Evolutionary conservation across 306 rosid species (phyloP).

Genomic region (Fragaria ananassa): DNA sequence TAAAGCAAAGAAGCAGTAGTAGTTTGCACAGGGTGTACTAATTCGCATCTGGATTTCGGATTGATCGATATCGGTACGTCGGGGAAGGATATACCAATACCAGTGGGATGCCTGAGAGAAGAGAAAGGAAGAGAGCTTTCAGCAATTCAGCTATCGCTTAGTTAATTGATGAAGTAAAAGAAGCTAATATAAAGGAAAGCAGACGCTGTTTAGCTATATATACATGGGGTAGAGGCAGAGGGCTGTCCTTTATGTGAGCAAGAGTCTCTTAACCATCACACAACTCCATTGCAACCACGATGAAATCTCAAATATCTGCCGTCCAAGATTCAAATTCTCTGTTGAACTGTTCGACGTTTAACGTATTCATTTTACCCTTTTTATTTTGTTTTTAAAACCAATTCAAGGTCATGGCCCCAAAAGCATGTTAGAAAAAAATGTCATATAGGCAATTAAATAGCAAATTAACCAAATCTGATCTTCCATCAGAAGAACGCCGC

Average conservation of each 20-base stretch:
- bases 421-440: neutral
- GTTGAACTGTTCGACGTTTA: conserved; percentile 3
- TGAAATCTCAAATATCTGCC: conserved; percentile 32
- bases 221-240: neutral
- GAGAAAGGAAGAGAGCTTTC: neutral
- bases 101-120: neutral
- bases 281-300: neutral
- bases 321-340: conserved; percentile 21
- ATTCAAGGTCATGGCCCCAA: neutral
- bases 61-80: neutral
- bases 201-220: neutral
- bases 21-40: neutral
- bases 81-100: neutral
- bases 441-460: neutral
- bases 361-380: neutral
- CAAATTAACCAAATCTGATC: neutral
- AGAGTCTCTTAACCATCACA: neutral
- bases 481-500: conserved; percentile 32
- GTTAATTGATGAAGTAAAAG: neutral
- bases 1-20: conserved; percentile 4
- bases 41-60: neutral
- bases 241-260: neutral
- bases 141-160: neutral
- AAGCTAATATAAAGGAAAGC: neutral
- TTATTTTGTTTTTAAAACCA: neutral